These are phyloP conservation scores for Porcisia hertigi DNA, from an alignment of 208 protist species.

Conservation along the genomic window DNA sequence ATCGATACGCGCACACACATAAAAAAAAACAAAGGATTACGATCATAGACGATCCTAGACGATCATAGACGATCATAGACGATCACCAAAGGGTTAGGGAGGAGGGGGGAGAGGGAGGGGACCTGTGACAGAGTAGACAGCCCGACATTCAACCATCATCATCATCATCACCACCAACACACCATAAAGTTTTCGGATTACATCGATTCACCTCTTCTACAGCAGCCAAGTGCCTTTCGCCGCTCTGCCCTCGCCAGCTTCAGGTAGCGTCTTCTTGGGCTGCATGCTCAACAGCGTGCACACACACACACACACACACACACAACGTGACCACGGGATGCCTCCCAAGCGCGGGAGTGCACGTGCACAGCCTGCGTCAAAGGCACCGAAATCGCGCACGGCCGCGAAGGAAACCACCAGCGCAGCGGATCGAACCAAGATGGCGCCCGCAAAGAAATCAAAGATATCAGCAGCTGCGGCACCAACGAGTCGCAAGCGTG, in stretches of 20 bases:
- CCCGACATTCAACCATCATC: too few species aligned
- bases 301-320: background rate
- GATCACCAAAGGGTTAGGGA: background rate
- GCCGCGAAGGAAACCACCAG: background rate
- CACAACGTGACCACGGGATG: background rate
- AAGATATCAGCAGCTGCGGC: background rate
- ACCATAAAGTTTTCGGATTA: too few species aligned
- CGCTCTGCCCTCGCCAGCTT: background rate
- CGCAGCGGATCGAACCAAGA: background rate
- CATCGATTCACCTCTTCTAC: too few species aligned
- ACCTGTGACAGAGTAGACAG: too few species aligned
- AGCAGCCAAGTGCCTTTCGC: background rate
- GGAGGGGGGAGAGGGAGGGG: too few species aligned
- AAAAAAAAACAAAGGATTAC: background rate
- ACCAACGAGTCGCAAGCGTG: constrained; percentile 2
- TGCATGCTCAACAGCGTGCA: background rate
- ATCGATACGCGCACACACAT: background rate
- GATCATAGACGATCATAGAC: background rate
- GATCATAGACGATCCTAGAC: background rate
- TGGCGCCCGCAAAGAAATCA: background rate
- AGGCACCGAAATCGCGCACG: background rate
- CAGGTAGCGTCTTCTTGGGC: background rate
- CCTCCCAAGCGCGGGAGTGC: background rate
- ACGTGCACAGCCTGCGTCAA: background rate
- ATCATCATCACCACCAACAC: too few species aligned